Evolutionary conservation across 169 alveolate genomes (phyloP), one percentile per base, ranked within the genome.

Genomic region (Theileria sp.): DNA sequence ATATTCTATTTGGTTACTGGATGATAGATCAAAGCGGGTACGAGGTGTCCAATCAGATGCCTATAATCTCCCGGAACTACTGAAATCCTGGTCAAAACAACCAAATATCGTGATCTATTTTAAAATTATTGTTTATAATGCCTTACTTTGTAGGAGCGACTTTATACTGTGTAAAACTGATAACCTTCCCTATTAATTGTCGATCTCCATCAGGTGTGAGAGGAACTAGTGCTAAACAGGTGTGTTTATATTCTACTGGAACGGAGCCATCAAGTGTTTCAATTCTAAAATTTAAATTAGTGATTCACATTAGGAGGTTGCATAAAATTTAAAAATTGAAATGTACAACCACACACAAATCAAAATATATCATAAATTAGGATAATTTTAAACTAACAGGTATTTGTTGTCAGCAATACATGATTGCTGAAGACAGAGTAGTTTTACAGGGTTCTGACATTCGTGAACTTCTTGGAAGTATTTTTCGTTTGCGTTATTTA

Each of bases 241-340:
- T 77, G 58, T 84, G 90, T 62, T 84, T 84, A 74, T 77, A 70
- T 49, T 75, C 68, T 38, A 76, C 81, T 5, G 90, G 90, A 12
- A 84, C 87, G 19, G 90, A 69, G 1, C 90, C 90, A 36, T 84
- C 90, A 17, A 84, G 70, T 65, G 80, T 81, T 50, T 84, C 90
- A 9, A 84, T 32, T 21, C 90, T 84, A 58, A 19, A 58, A 10
- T 21, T 80, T n/a, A 13, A 17, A 13, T 10, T 17, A 15, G 13
- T 56, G 19, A 49, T 44, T 71, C 32, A 75, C 79, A 7, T 61
- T 13, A 2, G 19, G 17, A 32, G 50, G 44, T 28, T 61, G n/a
- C n/a, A 61, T 28, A 13, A 26, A 32, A 32, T 30, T 28, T 61
- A 32, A 61, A 28, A 61, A 61, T 61, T 1, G 69, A 10, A 61